A percentile compares a stretch with the other conserved stretches of the same genome.
Conservation (phyloP, 106 monocot species). For the Acorus gramineus region DNA sequence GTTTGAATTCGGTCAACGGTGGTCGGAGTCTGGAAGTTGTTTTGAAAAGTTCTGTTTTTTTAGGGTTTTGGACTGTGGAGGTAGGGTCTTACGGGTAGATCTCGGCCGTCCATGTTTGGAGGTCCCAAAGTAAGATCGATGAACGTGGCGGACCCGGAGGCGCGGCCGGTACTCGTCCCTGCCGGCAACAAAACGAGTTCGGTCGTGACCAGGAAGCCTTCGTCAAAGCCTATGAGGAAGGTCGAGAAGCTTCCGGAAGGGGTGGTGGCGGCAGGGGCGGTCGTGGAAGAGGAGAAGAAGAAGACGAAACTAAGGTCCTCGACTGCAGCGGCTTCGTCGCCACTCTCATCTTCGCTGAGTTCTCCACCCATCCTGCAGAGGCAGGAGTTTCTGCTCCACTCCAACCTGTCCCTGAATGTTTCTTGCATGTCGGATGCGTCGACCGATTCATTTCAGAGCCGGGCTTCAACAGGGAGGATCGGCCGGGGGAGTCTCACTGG, state of each 20-base stretch:
- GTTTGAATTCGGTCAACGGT: no score
- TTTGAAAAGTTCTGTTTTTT: no score
- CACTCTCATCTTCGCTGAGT: background rate
- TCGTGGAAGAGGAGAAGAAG: constrained; percentile 6
- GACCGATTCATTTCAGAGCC: constrained; percentile 16
- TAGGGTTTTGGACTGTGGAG: background rate
- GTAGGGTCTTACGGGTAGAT: background rate
- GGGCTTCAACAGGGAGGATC: constrained; percentile 21
- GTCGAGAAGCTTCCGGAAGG: background rate
- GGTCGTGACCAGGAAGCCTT: background rate
- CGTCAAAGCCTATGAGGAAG: constrained; percentile 3
- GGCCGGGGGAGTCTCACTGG: constrained; percentile 1
- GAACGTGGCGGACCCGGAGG: constrained; percentile 9
- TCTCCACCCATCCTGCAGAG: constrained; percentile 1
- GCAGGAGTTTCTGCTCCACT: constrained; percentile 18
- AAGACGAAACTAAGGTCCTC: background rate
- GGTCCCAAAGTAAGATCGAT: constrained; percentile 7
- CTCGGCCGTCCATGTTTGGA: constrained; percentile 6
- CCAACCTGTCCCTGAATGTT: constrained; percentile 17
- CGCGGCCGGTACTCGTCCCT: constrained; percentile 13
- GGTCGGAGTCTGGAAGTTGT: no score
- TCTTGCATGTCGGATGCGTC: constrained; percentile 23
- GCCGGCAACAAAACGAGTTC: constrained; percentile 14
- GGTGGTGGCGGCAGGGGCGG: background rate
- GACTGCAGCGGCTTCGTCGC: background rate